phyloP scores from a whole-genome alignment of 2,329 filamentous ascomycete genomes.

The Phyllosticta citrichinensis region DNA sequence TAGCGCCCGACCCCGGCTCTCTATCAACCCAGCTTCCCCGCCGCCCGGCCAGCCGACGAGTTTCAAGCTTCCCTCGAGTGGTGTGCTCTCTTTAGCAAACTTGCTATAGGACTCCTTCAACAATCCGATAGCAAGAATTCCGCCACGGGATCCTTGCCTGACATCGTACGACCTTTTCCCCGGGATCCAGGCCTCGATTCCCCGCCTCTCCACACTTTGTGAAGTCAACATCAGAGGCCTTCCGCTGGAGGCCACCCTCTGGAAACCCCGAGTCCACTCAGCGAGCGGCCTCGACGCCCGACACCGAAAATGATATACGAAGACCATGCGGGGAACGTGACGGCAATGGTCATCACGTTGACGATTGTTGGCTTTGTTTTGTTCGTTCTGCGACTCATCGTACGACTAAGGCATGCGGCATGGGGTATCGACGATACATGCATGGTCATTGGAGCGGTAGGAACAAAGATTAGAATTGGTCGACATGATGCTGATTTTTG shows the following conservation, averaged over 20 bases:
- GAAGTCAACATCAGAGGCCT: not conserved
- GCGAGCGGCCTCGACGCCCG: not conserved
- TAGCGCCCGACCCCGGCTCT: not conserved
- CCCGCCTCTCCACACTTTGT: not conserved
- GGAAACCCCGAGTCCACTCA: not conserved
- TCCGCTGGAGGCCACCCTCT: not conserved
- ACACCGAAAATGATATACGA: not conserved
- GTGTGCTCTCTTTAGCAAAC: not conserved
- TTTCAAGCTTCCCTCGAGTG: not conserved
- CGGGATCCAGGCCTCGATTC: not conserved
- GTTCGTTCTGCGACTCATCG: conserved; percentile 15
- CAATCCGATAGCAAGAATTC: not conserved
- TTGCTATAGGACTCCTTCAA: not conserved
- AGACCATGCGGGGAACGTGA: conserved; percentile 14
- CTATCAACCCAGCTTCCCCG: not conserved
- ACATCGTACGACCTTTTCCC: not conserved
- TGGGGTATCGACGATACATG: conserved; percentile 25
- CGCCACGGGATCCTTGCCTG: not conserved
- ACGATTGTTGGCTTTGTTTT: conserved; percentile 13
- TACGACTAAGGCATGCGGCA: conserved; percentile 13
- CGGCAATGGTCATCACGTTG: conserved; percentile 15
- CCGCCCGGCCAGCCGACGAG: not conserved
- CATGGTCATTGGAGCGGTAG: conserved; percentile 16
- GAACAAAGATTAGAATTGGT: not conserved
- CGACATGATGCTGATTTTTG: conserved; percentile 2